Evolutionary conservation across 257 asterid genomes (phyloP), one percentile per base, ranked within the genome.

Genomic region (Capsicum rhomboideum): DNA sequence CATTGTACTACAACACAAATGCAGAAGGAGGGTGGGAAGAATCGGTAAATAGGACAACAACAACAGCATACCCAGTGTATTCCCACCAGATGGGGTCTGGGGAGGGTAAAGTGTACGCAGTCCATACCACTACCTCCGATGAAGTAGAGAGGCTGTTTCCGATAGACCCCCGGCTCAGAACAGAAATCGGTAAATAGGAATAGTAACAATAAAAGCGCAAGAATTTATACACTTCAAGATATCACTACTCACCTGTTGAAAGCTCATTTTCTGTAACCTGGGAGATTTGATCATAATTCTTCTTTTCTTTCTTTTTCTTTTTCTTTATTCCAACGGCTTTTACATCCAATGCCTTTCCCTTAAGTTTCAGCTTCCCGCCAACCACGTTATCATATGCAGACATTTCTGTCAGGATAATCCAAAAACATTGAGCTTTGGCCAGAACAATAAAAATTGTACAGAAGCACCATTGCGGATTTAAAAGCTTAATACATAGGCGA

Each of bases 311-410:
- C 90, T 87, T 93, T 88, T 94, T 94, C 92, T 93, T 93, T 84
- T 94, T 95, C 90, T 90, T 90, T 28, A 92, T 83, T 40, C 96
- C 93, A 71, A 89, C 90, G 2, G 94, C 91, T 88, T 90, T 92
- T 71, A 96, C 98, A 92, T 94, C 99, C 83, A 96, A 87, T 31
- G 99, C 96, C 90, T 96, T 94, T 8, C 99, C 99, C 94, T 96
- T 93, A 10, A 96, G 94, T 90, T 94, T 94, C 85, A 96, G 91
- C 90, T 91, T 96, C 80, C 99, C 99, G 10, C 93, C 91, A 6
- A 96, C 91, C 79, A 93, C 94, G 89, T 93, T 96, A 54, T 96
- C 99, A 81, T 92, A 96, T 20, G 90, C 86, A 74, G 98, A 95
- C 98, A 94, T 95, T 49, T 87, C 86, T 91, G 89, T 61, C 64